Percentiles rank a stretch among this genome's conserved stretches.
Evolutionary conservation across 2,329 filamentous ascomycete genomes (phyloP).

Genomic region (Botrytis cinerea): DNA sequence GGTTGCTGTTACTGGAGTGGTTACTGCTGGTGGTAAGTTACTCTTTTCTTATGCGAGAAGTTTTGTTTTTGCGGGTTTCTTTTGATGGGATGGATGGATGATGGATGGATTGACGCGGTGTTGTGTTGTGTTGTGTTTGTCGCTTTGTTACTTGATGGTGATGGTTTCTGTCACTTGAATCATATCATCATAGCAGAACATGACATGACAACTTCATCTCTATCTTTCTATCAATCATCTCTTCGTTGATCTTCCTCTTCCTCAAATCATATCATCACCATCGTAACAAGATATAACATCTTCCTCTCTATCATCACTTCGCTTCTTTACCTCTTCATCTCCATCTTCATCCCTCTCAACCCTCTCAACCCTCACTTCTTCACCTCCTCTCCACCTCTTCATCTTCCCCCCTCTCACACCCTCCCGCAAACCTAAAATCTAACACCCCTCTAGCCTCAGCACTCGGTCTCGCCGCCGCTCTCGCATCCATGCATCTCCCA

Average conservation of each 20-base stretch:
- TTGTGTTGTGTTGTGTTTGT: neutral
- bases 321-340: neutral
- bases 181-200: neutral
- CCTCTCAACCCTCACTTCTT: neutral
- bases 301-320: neutral
- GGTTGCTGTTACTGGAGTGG: constrained; percentile 22
- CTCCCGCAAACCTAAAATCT: neutral
- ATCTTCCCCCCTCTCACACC: neutral
- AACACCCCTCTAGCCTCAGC: constrained; percentile 13
- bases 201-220: no score
- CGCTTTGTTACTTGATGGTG: neutral
- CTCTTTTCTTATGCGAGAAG: neutral
- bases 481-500: constrained; percentile 23
- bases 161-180: neutral
- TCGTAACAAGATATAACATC: neutral
- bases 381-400: no score
- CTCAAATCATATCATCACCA: neutral
- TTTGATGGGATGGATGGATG: no score
- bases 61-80: no score
- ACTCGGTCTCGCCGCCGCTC: constrained; percentile 19
- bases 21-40: constrained; percentile 24
- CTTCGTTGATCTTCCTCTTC: no score
- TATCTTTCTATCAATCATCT: no score
- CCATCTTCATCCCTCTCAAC: neutral
- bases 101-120: neutral